phyloP scores from a whole-genome alignment of 192 early-diverging fungal species.

The Tieghemiomyces parasiticus region DNA sequence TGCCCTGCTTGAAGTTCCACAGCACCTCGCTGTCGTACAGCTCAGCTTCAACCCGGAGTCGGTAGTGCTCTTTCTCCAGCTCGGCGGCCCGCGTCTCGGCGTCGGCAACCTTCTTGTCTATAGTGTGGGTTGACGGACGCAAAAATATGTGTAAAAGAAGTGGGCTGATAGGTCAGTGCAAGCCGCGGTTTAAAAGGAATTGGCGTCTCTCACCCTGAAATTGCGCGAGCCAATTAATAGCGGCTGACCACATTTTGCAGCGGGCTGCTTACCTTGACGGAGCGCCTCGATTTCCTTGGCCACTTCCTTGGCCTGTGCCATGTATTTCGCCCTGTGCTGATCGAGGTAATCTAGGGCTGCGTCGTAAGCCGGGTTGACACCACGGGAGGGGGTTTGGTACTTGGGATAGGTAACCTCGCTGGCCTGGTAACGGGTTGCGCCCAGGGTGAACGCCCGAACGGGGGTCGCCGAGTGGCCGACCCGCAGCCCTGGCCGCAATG shows the following conservation, averaged over 20 bases:
- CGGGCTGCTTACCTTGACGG: constrained; percentile 19
- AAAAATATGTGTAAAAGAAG: too few relatives aligned
- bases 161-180: too few relatives aligned
- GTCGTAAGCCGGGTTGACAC: constrained; percentile 54
- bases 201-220: too few relatives aligned
- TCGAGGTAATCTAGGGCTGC: constrained; percentile 57
- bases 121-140: too few relatives aligned
- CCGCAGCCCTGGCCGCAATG: too few relatives aligned
- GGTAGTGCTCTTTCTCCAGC: constrained; percentile 17
- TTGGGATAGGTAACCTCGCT: too few relatives aligned
- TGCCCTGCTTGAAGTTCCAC: constrained; percentile 42
- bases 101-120: too few relatives aligned
- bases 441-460: too few relatives aligned
- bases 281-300: constrained; percentile 21
- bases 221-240: too few relatives aligned
- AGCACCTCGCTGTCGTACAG: constrained; percentile 53
- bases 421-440: too few relatives aligned
- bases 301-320: constrained; percentile 24
- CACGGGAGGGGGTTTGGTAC: constrained; percentile 33
- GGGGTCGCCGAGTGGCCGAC: too few relatives aligned
- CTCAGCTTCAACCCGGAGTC: constrained; percentile 45
- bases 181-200: too few relatives aligned
- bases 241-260: neutral
- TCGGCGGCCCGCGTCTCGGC: constrained; percentile 15
- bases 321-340: constrained; percentile 34